phyloP scores from a whole-genome alignment of 2,329 filamentous ascomycete genomes.

The Aspergillus thermomutatus region DNA sequence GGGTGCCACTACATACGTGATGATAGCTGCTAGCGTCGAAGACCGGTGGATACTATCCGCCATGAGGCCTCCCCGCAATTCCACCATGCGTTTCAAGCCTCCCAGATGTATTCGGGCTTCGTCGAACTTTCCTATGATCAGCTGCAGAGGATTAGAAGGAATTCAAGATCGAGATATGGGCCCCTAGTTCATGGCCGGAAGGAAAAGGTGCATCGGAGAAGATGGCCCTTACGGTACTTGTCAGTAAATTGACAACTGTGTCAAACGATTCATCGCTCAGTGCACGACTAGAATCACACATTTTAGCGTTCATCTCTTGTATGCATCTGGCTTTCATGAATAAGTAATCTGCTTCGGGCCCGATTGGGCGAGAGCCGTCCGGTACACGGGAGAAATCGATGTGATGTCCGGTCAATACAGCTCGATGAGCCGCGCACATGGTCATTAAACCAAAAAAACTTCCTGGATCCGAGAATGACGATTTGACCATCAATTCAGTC shows the following conservation, averaged over 20 bases:
- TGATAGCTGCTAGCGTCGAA: conserved; percentile 24
- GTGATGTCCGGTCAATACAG: conserved; percentile 27
- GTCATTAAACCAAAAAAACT: conserved; percentile 40
- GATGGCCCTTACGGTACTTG: conserved; percentile 29
- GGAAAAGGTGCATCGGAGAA: not conserved
- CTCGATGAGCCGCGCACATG: conserved; percentile 39
- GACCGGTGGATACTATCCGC: conserved; percentile 22
- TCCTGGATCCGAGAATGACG: conserved; percentile 33
- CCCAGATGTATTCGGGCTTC: conserved; percentile 39
- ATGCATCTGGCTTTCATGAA: conserved; percentile 37
- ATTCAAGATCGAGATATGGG: not conserved
- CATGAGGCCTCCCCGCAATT: conserved; percentile 33
- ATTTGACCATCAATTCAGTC: conserved; percentile 29
- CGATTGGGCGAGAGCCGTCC: conserved; percentile 15
- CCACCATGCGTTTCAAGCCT: conserved; percentile 37
- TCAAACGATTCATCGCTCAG: conserved; percentile 35
- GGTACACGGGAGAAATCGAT: conserved; percentile 19
- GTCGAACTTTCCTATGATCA: conserved; percentile 37
- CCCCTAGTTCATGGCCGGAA: not conserved
- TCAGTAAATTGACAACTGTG: conserved; percentile 36
- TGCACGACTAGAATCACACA: conserved; percentile 24
- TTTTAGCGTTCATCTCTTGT: conserved; percentile 30
- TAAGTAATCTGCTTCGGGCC: conserved; percentile 36
- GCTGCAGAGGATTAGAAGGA: conserved; percentile 19
- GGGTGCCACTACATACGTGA: conserved; percentile 22